Base-by-base conservation (phyloP, 371 early-diverging fungal genomes). In the Mucor lusitanicus region DNA sequence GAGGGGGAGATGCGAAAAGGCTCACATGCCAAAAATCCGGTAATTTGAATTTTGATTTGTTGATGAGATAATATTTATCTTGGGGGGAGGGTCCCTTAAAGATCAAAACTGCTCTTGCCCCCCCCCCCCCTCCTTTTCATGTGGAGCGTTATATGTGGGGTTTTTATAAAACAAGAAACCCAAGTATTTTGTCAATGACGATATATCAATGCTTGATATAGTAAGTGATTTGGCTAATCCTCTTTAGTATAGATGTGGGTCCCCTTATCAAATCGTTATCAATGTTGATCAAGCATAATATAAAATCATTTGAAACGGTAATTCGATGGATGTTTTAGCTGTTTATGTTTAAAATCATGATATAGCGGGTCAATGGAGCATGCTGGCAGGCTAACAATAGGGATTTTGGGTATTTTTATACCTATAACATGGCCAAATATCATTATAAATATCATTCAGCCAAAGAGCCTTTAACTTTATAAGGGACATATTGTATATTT, bases 111-210 rank as follows among this genome's bases (percentile, higher is more conserved):
- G n/a, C 48, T 48, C 37, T 37, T 37, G 37, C 35, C 8, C 37
- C 37, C 48, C 35, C 8, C 37, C 37, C 48, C 23, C 48, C 48
- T 21, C 48, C 21, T 48, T 48, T 21, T 48, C 21, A 48, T 48
- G 48, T 48, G 55, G 27, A 48, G 32, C 6, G n/a, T 32, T 61
- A 30, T 42, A 44, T 42, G 97, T 97, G 55, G 55, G 55, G 55
- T 55, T 55, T 37, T 23, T 48, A 48, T 48, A 48, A 48, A 48
- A 19, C 48, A 48, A 48, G 48, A 48, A 48, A 48, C 48, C 48
- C 48, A 55, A 55, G 32, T 15, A 15, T 42, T 58, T 64, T 64
- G 30, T 32, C 44, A 37, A 68, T 63, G 64, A 69, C 64, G 69
- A 64, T 60, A 39, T 54, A 58, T 62, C 19, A 12, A 50, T 68